Conservation (phyloP, 2,329 filamentous ascomycete species). For the Coleophoma eucalyptorum region DNA sequence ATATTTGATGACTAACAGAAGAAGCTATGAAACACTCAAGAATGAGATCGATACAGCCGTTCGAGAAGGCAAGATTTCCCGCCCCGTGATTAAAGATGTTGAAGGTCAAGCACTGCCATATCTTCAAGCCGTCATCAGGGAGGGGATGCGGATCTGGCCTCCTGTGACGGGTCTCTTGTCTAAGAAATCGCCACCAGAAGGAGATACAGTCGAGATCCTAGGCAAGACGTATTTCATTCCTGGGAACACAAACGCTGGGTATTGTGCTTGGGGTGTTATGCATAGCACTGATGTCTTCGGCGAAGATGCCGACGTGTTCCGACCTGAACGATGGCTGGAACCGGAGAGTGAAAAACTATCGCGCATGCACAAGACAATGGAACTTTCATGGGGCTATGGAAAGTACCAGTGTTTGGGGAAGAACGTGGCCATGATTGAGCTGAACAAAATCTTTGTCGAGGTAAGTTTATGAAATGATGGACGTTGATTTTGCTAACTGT, state of each 20-base stretch:
- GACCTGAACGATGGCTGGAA: conserved; percentile 45
- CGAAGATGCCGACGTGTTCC: conserved; percentile 33
- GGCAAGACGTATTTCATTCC: conserved; percentile 4
- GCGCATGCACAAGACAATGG: conserved; percentile 33
- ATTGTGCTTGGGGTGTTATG: conserved; percentile 29
- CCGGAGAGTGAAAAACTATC: conserved; percentile 18
- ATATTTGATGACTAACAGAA: conserved; percentile 44
- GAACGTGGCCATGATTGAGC: conserved; percentile 42
- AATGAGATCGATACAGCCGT: conserved; percentile 31
- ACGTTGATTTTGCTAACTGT: neutral
- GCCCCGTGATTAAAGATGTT: neutral
- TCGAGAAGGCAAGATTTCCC: neutral
- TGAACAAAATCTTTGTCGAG: conserved; percentile 44
- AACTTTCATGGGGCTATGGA: conserved; percentile 36
- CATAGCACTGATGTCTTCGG: conserved; percentile 30
- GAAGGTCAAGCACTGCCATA: conserved; percentile 6
- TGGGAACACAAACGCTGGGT: conserved; percentile 1
- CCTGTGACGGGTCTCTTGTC: conserved; percentile 23
- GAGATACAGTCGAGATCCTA: conserved; percentile 1
- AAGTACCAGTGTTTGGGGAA: conserved; percentile 40
- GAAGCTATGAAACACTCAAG: conserved; percentile 39
- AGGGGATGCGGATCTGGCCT: conserved; percentile 35
- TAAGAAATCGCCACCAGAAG: conserved; percentile 6
- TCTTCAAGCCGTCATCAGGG: conserved; percentile 40
- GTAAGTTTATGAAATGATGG: conserved; percentile 24